These are phyloP conservation scores for Cryptococcus floricola DNA, from an alignment of 1,284 basidiomycete species.

Conservation along the genomic window DNA sequence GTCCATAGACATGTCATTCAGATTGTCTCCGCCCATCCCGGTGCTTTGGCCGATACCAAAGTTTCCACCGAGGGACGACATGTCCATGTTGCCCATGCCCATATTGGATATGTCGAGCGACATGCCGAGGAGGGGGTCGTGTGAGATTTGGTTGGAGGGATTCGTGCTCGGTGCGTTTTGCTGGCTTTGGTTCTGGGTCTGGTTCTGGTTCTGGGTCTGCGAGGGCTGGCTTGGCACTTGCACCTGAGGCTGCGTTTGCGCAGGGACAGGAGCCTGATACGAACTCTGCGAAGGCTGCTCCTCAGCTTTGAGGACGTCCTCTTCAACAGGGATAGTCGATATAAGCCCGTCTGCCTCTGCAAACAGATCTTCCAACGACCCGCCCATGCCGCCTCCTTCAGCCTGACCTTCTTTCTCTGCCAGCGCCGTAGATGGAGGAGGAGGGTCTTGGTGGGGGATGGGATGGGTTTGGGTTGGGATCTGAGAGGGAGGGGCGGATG, in stretches of 20 bases:
- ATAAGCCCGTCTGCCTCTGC: background rate
- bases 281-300: background rate
- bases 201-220: background rate
- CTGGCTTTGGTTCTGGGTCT: background rate
- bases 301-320: background rate
- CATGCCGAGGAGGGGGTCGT: too few species aligned
- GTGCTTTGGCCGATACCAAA: background rate
- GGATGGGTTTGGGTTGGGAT: too few species aligned
- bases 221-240: background rate
- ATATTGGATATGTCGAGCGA: background rate
- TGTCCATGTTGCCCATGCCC: background rate
- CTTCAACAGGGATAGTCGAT: background rate
- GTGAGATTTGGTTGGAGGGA: background rate
- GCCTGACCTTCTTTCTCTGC: background rate
- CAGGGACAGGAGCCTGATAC: background rate
- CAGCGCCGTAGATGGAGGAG: background rate
- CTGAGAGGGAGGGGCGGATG: too few species aligned
- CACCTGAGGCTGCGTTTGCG: background rate
- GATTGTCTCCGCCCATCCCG: constrained; percentile 4
- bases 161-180: background rate
- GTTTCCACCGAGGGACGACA: background rate
- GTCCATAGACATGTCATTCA: constrained; percentile 10
- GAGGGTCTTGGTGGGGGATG: too few species aligned
- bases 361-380: background rate
- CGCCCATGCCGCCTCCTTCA: background rate